Evolutionary conservation across 176 grass and related monocot species (phyloP).

Genomic region (Raddia guianensis): DNA sequence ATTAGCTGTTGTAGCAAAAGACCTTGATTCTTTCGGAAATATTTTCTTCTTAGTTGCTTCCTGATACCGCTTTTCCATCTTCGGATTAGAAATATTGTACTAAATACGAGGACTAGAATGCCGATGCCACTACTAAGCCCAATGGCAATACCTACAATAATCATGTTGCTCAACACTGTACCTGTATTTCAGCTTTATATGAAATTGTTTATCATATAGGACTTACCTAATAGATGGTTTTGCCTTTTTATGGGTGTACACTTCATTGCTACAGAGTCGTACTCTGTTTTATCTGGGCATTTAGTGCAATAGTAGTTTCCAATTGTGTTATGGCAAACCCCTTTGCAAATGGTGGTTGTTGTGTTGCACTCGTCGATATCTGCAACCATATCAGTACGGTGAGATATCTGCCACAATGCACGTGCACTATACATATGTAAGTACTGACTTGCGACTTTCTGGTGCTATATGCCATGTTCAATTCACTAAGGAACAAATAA

Average conservation of each 20-base stretch:
- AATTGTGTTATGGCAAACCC: slow-evolving; percentile 2
- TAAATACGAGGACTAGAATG: neutral
- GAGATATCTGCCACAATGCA: too few relatives aligned
- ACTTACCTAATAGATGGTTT: neutral
- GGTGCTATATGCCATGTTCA: too few relatives aligned
- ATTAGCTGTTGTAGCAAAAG: neutral
- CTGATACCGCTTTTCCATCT: neutral
- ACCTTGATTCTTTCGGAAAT: neutral
- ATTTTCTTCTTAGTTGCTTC: neutral
- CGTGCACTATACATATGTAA: too few relatives aligned
- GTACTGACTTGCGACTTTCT: too few relatives aligned
- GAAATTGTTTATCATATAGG: neutral
- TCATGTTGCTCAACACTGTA: neutral
- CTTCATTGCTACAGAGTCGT: neutral
- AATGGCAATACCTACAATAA: neutral
- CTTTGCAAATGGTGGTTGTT: neutral
- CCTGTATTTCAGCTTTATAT: neutral
- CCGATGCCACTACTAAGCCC: slow-evolving; percentile 3
- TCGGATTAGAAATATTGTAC: neutral
- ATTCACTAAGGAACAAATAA: too few relatives aligned
- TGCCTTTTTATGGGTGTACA: neutral
- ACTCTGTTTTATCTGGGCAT: slow-evolving; percentile 1
- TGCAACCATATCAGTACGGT: neutral
- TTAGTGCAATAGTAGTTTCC: neutral
- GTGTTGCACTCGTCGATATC: slow-evolving; percentile 14